Conservation (phyloP, 2,329 filamentous ascomycete genomes). For the Fusarium humuli region DNA sequence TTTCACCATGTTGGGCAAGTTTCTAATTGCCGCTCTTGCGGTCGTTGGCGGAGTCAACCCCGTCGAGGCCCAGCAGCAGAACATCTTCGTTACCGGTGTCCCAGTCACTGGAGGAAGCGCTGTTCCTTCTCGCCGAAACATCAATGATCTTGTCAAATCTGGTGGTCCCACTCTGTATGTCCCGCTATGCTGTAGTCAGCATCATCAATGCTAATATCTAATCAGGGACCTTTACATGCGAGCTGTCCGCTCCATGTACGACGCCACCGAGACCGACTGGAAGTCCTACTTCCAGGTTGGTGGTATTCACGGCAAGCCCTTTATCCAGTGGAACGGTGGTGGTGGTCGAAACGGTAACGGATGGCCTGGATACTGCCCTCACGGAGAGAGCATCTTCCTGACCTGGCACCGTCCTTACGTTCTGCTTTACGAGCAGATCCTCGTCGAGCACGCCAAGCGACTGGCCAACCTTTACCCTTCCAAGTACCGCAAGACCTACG, state of each 20-base stretch:
- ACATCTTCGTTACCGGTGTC: conserved; percentile 54
- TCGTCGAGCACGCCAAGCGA: conserved; percentile 59
- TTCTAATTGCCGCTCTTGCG: conserved; percentile 43
- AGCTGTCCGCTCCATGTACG: conserved; percentile 58
- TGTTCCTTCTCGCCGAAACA: conserved; percentile 59
- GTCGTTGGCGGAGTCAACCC: conserved; percentile 41
- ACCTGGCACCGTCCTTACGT: conserved; percentile 69
- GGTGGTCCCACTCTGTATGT: conserved; percentile 60
- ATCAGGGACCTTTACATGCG: conserved; percentile 63
- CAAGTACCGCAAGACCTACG: conserved; percentile 53
- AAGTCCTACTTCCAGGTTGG: conserved; percentile 64
- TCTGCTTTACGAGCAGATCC: conserved; percentile 66
- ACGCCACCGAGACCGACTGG: conserved; percentile 54
- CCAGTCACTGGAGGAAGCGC: conserved; percentile 54
- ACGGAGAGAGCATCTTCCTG: conserved; percentile 62
- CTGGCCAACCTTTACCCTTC: conserved; percentile 60
- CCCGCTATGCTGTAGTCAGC: not conserved
- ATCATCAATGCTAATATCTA: conserved; percentile 22
- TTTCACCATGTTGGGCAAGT: conserved; percentile 38
- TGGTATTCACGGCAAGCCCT: conserved; percentile 61
- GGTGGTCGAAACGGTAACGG: conserved; percentile 47
- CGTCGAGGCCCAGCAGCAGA: conserved; percentile 42
- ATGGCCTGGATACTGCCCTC: conserved; percentile 60
- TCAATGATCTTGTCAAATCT: conserved; percentile 58
- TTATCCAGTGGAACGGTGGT: conserved; percentile 57